These are phyloP conservation scores for Davidsoniella neocaledoniae DNA, from an alignment of 2,329 filamentous ascomycete genomes.

Conservation along the genomic window DNA sequence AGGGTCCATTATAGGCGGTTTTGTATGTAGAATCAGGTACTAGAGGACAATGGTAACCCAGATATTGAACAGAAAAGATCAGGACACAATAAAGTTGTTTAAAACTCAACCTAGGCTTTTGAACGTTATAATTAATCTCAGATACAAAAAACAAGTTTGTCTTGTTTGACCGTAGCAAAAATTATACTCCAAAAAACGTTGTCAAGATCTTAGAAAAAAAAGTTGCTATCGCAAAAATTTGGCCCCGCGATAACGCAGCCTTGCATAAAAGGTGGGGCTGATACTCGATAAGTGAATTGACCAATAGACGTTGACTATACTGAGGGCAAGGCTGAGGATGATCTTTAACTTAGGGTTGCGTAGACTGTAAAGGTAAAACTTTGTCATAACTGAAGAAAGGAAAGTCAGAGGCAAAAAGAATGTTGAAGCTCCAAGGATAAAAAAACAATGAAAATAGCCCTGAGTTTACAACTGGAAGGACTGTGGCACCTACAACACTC, in stretches of 20 bases:
- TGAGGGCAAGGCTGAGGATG: too few relatives aligned
- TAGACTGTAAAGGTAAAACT: too few relatives aligned
- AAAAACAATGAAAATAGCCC: too few relatives aligned
- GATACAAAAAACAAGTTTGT: not conserved
- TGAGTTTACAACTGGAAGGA: too few relatives aligned
- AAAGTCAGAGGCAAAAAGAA: too few relatives aligned
- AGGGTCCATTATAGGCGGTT: conserved; percentile 21
- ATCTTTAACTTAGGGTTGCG: too few relatives aligned
- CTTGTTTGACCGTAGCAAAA: not conserved
- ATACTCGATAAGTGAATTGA: not conserved
- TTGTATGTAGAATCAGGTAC: not conserved
- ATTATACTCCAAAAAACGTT: not conserved
- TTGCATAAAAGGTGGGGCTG: conserved; percentile 6
- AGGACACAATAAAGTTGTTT: not conserved
- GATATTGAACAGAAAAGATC: not conserved
- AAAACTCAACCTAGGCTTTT: not conserved
- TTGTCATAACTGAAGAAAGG: too few relatives aligned
- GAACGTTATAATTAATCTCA: not conserved
- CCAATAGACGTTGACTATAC: conserved; percentile 1
- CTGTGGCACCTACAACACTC: too few relatives aligned
- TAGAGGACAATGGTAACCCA: not conserved
- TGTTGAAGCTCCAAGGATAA: too few relatives aligned
- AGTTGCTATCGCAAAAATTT: conserved; percentile 10
- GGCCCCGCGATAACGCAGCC: conserved; percentile 9
- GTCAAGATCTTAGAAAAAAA: conserved; percentile 6